Percentiles rank a stretch among this genome's conserved stretches.
These are phyloP conservation scores for Leucocoprinus birnbaumii DNA, from an alignment of 768 basidiomycete species.

Conservation along the genomic window DNA sequence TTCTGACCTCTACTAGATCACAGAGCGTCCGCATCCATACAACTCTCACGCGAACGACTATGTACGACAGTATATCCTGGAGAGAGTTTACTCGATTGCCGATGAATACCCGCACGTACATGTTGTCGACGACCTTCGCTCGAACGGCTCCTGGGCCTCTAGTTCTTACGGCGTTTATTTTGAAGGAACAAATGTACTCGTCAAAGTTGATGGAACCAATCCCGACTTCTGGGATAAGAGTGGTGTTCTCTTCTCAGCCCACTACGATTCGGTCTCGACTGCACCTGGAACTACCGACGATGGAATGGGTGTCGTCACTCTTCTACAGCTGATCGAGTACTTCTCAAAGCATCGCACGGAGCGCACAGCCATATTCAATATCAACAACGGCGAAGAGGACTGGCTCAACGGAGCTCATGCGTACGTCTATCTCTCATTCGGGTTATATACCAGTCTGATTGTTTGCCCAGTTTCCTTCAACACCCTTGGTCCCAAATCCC, in stretches of 20 bases:
- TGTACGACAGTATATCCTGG: constrained; percentile 58
- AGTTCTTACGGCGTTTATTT: constrained; percentile 42
- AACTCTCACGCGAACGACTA: constrained; percentile 75
- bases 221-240: constrained; percentile 18
- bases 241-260: constrained; percentile 73
- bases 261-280: constrained; percentile 80
- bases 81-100: constrained; percentile 47
- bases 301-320: constrained; percentile 67
- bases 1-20: constrained; percentile 54
- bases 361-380: constrained; percentile 74
- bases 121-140: constrained; percentile 28
- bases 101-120: constrained; percentile 42
- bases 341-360: constrained; percentile 45
- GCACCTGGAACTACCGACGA: constrained; percentile 77
- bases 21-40: constrained; percentile 71
- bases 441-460: background rate
- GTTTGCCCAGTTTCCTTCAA: constrained; percentile 50
- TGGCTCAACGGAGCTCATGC: constrained; percentile 69
- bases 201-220: constrained; percentile 38
- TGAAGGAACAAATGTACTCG: constrained; percentile 65
- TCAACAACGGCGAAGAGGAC: constrained; percentile 87
- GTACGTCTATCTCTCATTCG: constrained; percentile 28
- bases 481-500: constrained; percentile 74
- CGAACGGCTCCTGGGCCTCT: constrained; percentile 47
- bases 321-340: constrained; percentile 63